Base-by-base conservation (phyloP, 176 grass and related monocot genomes). In the Carex cristatella region DNA sequence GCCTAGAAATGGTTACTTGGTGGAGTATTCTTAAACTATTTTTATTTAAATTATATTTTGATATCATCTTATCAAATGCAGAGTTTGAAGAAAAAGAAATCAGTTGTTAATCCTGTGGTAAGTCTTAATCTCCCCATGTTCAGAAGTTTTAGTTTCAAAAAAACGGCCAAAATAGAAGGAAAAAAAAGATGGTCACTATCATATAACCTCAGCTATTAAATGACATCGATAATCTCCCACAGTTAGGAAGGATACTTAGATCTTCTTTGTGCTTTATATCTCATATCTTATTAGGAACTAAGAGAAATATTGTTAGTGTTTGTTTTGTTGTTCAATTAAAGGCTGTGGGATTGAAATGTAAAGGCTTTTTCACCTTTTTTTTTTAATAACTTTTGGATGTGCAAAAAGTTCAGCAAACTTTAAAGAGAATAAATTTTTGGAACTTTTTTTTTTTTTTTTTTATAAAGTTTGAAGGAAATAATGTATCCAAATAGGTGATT, bases 71-170 rank as follows among this genome's bases (percentile, higher is more conserved):
- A n/a, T 86, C 28, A 64, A 79, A 19, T 69, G 75, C 89, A 98
- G 96, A 89, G 85, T 85, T 62, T 98, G 32, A 98, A 89, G 83
- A 90, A 83, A 85, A 93, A 98, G 30, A 98, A 88, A 68, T 94
- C 88, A 10, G 78, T 87, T 27, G 14, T 98, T 38, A 94, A 92
- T 31, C 96, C 96, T 33, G 91, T 94, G 90, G 96, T 98, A 75
- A 93, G 91, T 82, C 27, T 56, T 30, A 28, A 4, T 30, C 44
- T 73, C 16, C n/a, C 40, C 27, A 3, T 75, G 4, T 53, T 75
- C 0, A 28, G 19, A 53, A 30, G 42, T 44, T 28, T 75, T 27
- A 54, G n/a, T 75, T 49, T 28, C 5, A 37, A 19, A 46, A 75
- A n/a, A n/a, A n/a, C n/a, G n/a, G n/a, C n/a, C n/a, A n/a, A n/a